phyloP scores from a whole-genome alignment of 2,329 filamentous ascomycete species.

The Hymenoscyphus infarciens region DNA sequence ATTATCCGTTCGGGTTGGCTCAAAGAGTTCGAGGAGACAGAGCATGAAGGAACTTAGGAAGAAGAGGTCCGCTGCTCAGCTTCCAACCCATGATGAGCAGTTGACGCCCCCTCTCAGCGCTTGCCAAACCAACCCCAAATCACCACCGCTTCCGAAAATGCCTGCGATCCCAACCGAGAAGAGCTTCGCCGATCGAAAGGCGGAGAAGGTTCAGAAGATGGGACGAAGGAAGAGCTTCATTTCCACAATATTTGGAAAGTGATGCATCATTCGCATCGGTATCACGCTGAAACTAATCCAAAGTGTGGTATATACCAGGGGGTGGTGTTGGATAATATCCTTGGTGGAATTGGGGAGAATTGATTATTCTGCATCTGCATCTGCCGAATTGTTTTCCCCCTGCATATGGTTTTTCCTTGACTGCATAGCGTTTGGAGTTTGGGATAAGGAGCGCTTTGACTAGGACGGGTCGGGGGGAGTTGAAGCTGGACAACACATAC shows the following conservation, averaged over 20 bases:
- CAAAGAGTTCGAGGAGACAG: constrained; percentile 34
- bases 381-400: neutral
- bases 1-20: constrained; percentile 18
- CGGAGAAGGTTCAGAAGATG: constrained; percentile 33
- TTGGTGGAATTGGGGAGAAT: no score
- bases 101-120: constrained; percentile 19
- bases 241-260: constrained; percentile 41
- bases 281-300: neutral
- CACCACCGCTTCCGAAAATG: constrained; percentile 15
- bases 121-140: constrained; percentile 18
- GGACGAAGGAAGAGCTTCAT: constrained; percentile 47
- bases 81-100: constrained; percentile 28
- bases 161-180: constrained; percentile 24
- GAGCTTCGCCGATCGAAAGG: constrained; percentile 24
- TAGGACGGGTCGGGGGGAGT: neutral
- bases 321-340: no score
- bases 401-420: neutral
- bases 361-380: neutral
- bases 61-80: constrained; percentile 24
- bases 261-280: neutral
- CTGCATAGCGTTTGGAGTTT: neutral
- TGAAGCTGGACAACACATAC: neutral
- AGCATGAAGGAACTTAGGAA: constrained; percentile 38
- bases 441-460: neutral
- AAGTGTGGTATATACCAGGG: neutral